A percentile compares a stretch with the other conserved stretches of the same genome.
These are phyloP conservation scores for Achaetomium macrosporum DNA, from an alignment of 2,329 filamentous ascomycete genomes.

Conservation along the genomic window DNA sequence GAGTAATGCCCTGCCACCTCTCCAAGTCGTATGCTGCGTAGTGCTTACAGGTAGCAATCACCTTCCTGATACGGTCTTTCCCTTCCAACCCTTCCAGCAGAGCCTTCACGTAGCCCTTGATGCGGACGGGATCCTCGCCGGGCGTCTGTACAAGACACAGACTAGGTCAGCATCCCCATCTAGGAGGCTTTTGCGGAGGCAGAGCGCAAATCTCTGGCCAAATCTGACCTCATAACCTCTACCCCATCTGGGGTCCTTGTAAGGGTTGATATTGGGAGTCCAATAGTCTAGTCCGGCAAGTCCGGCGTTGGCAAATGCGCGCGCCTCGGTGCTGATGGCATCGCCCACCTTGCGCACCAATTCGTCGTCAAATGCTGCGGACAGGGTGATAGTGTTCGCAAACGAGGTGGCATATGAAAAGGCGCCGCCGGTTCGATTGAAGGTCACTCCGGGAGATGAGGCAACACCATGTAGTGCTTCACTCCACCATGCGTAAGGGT, in stretches of 20 bases:
- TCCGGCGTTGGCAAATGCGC: conserved; percentile 58
- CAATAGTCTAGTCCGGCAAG: conserved; percentile 53
- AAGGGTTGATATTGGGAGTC: conserved; percentile 64
- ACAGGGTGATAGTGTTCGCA: conserved; percentile 56
- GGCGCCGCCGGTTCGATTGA: conserved; percentile 41
- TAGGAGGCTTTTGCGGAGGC: too few relatives aligned
- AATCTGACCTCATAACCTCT: conserved; percentile 45
- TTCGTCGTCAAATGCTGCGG: conserved; percentile 58
- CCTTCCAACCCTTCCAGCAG: conserved; percentile 26
- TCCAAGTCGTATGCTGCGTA: conserved; percentile 55
- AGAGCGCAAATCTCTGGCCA: too few relatives aligned
- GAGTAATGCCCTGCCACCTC: conserved; percentile 21
- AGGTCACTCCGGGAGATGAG: conserved; percentile 45
- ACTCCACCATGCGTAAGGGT: conserved; percentile 52
- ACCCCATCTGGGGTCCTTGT: conserved; percentile 58
- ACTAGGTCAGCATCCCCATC: not conserved
- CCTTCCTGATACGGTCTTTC: conserved; percentile 10
- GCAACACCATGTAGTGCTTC: conserved; percentile 55
- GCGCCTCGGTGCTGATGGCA: conserved; percentile 53
- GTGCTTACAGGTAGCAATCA: conserved; percentile 50
- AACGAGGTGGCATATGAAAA: conserved; percentile 60
- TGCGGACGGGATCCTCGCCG: conserved; percentile 25
- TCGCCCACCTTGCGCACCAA: conserved; percentile 52
- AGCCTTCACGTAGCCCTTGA: conserved; percentile 25
- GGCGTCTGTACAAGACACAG: conserved; percentile 24